Conservation (phyloP, 352 stramenopile genomes). For the Phytophthora meadii region DNA sequence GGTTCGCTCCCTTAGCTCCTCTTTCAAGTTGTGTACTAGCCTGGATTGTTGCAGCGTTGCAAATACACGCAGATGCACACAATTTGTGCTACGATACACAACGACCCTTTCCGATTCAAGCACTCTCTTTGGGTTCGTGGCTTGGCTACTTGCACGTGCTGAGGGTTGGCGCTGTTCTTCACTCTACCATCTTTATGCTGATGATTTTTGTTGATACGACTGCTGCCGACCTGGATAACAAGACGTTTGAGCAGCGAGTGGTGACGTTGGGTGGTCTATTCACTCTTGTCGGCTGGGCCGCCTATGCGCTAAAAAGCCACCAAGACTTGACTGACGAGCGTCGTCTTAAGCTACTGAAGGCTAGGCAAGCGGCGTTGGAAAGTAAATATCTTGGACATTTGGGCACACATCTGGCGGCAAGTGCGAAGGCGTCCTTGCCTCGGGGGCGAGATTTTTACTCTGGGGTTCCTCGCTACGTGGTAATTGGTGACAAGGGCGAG, state of each 20-base stretch:
- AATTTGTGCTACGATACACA: constrained; percentile 69
- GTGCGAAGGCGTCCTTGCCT: constrained; percentile 38
- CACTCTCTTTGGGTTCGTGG: constrained; percentile 70
- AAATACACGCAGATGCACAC: constrained; percentile 71
- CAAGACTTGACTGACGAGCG: constrained; percentile 43
- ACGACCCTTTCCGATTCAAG: constrained; percentile 61
- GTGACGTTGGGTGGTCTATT: constrained; percentile 26
- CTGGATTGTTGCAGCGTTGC: constrained; percentile 59
- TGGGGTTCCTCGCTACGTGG: constrained; percentile 67
- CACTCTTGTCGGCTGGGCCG: constrained; percentile 43
- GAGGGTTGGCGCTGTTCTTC: constrained; percentile 52
- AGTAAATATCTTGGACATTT: constrained; percentile 72
- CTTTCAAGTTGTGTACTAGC: constrained; percentile 44
- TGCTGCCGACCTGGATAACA: constrained; percentile 31
- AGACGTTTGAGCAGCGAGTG: constrained; percentile 28
- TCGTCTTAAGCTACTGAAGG: constrained; percentile 26
- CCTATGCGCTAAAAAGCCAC: constrained; percentile 49
- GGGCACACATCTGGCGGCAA: constrained; percentile 30
- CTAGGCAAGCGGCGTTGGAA: constrained; percentile 50
- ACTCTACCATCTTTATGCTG: constrained; percentile 54
- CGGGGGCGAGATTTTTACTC: constrained; percentile 64
- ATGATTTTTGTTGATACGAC: constrained; percentile 20
- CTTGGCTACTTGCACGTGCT: constrained; percentile 61
- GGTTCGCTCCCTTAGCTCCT: constrained; percentile 66
- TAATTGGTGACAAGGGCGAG: constrained; percentile 73